Conservation (phyloP, 805 yeast genomes). For the Cephaloascus albidus region DNA sequence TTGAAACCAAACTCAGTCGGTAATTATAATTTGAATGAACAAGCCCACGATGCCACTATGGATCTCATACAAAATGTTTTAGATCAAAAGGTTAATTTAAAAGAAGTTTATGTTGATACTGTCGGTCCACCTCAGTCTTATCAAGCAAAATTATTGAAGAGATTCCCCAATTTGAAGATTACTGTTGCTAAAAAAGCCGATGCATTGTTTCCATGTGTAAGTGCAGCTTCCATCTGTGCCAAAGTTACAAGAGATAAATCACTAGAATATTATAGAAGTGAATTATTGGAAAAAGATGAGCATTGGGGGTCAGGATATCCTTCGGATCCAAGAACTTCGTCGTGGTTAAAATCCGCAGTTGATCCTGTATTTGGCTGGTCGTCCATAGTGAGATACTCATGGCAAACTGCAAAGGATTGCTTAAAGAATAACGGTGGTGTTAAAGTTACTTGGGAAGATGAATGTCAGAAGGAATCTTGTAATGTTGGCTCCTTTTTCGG, state of each 20-base stretch:
- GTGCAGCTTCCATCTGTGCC: constrained; percentile 93
- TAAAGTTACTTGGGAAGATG: constrained; percentile 55
- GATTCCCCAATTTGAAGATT: constrained; percentile 63
- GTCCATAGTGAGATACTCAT: constrained; percentile 70
- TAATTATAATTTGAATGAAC: constrained; percentile 77
- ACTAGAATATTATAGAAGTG: constrained; percentile 24
- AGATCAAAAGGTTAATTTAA: constrained; percentile 50
- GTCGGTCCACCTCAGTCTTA: constrained; percentile 92
- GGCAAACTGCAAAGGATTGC: constrained; percentile 87
- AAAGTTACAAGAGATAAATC: constrained; percentile 86
- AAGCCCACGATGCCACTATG: constrained; percentile 94
- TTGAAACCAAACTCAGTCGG: constrained; percentile 50
- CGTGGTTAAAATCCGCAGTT: constrained; percentile 57
- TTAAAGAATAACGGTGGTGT: constrained; percentile 43
- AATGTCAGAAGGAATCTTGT: constrained; percentile 19
- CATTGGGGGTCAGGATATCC: constrained; percentile 92
- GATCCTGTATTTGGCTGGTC: constrained; percentile 86
- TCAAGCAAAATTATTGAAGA: constrained; percentile 58
- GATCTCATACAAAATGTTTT: constrained; percentile 59
- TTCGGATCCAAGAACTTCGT: constrained; percentile 77
- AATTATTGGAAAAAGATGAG: constrained; percentile 15
- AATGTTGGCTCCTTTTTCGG: constrained; percentile 3
- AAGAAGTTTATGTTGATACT: constrained; percentile 82
- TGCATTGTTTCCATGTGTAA: constrained; percentile 82
- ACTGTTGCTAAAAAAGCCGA: constrained; percentile 95